A percentile compares a stretch with the other conserved stretches of the same genome.
phyloP scores from a whole-genome alignment of 139 green algal genomes.

The Klebsormidium nitens region DNA sequence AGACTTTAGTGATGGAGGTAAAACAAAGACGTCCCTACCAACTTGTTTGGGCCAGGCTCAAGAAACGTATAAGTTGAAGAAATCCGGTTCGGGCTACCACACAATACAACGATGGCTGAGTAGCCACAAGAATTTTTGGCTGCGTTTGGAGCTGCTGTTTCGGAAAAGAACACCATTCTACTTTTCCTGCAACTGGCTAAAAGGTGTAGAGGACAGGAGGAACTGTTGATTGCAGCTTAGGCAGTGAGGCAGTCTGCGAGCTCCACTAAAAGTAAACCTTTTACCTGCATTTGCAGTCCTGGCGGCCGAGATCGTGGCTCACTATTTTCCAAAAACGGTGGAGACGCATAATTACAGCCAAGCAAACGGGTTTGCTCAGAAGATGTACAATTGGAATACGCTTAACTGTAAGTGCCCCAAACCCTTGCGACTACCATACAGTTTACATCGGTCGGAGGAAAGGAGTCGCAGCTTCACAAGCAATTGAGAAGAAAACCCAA shows the following conservation, averaged over 20 bases:
- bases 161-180: too few relatives aligned
- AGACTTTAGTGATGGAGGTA: constrained; percentile 89
- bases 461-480: too few relatives aligned
- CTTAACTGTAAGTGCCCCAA: constrained; percentile 84
- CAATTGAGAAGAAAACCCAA: too few relatives aligned
- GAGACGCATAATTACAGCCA: constrained; percentile 95
- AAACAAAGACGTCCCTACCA: neutral
- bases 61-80: neutral
- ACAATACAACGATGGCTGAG: too few relatives aligned
- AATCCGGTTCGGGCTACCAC: too few relatives aligned
- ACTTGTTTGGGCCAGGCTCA: neutral
- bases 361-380: constrained; percentile 66
- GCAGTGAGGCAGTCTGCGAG: neutral
- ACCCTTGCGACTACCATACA: too few relatives aligned
- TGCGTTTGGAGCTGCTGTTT: too few relatives aligned
- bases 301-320: constrained; percentile 73
- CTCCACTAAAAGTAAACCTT: neutral
- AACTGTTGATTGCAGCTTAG: neutral
- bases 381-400: constrained; percentile 95
- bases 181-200: too few relatives aligned
- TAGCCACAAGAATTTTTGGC: too few relatives aligned
- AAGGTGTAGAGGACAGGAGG: neutral
- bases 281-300: constrained; percentile 65
- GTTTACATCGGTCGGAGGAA: too few relatives aligned
- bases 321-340: constrained; percentile 79